Conservation (phyloP, 768 basidiomycete species). For the Tylopilus rubrobrunneus region DNA sequence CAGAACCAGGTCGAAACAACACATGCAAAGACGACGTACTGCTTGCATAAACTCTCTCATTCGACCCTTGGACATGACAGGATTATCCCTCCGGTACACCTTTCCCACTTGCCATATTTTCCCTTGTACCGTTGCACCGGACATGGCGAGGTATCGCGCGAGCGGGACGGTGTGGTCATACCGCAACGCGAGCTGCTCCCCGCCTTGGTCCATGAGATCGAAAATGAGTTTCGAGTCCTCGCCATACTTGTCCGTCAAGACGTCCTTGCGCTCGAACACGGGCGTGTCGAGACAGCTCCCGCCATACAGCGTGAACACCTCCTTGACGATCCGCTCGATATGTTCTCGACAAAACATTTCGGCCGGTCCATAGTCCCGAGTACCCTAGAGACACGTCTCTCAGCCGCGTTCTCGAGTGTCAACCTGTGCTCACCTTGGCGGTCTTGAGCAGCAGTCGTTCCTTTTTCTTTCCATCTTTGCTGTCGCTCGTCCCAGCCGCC, state of each 20-base stretch:
- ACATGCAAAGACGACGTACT: slow-evolving; percentile 38
- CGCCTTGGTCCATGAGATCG: slow-evolving; percentile 95
- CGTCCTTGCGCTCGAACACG: slow-evolving; percentile 96
- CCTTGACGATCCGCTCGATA: slow-evolving; percentile 85
- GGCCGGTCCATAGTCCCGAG: slow-evolving; percentile 87
- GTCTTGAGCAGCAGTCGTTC: slow-evolving; percentile 83
- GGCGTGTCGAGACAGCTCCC: slow-evolving; percentile 95
- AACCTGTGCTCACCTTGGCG: slow-evolving; percentile 64
- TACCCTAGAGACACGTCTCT: slow-evolving; percentile 67
- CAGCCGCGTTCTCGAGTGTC: not conserved
- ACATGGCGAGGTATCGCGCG: slow-evolving; percentile 94
- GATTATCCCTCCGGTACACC: slow-evolving; percentile 94
- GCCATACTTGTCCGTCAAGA: slow-evolving; percentile 94
- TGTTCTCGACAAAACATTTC: slow-evolving; percentile 92
- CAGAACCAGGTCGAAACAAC: not conserved
- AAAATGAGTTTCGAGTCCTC: slow-evolving; percentile 98
- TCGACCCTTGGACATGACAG: slow-evolving; percentile 95
- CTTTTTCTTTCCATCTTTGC: slow-evolving; percentile 56
- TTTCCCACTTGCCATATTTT: slow-evolving; percentile 99
- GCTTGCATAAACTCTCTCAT: slow-evolving; percentile 99
- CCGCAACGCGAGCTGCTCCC: slow-evolving; percentile 89
- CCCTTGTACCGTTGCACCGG: slow-evolving; percentile 69
- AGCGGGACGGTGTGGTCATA: slow-evolving; percentile 98
- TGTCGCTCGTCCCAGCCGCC: slow-evolving; percentile 34
- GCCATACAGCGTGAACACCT: slow-evolving; percentile 84